phyloP scores from a whole-genome alignment of 345 rosid genomes.

The Trapa bicornis region DNA sequence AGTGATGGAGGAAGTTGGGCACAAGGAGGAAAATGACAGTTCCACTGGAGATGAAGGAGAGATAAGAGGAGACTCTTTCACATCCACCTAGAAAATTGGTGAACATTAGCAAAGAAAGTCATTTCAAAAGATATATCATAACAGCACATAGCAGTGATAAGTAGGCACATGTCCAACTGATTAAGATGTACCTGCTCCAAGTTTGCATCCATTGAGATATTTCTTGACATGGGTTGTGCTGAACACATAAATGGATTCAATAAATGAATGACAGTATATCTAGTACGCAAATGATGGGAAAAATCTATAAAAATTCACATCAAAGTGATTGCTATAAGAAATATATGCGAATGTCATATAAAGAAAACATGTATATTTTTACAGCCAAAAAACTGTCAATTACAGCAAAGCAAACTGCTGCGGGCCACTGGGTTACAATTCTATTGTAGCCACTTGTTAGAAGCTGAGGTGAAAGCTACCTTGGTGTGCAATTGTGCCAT shows the following conservation, averaged over 20 bases:
- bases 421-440: no score
- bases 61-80: conserved; percentile 33
- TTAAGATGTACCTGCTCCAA: conserved; percentile 50
- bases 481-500: no score
- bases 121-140: neutral
- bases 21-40: conserved; percentile 49
- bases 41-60: conserved; percentile 44
- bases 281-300: neutral
- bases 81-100: conserved; percentile 30
- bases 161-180: neutral
- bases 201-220: conserved; percentile 45
- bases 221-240: conserved; percentile 62
- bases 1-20: conserved; percentile 50
- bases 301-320: neutral
- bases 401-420: no score
- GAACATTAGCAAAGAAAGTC: conserved; percentile 1
- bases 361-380: neutral
- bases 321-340: neutral
- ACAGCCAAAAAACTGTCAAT: neutral
- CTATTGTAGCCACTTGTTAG: no score
- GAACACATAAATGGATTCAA: conserved; percentile 15
- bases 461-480: no score
- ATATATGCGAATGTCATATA: neutral
- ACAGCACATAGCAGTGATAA: neutral
- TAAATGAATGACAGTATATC: neutral